Evolutionary conservation across 192 early-diverging fungal species (phyloP).

Genomic region (Umbelopsis sp.): DNA sequence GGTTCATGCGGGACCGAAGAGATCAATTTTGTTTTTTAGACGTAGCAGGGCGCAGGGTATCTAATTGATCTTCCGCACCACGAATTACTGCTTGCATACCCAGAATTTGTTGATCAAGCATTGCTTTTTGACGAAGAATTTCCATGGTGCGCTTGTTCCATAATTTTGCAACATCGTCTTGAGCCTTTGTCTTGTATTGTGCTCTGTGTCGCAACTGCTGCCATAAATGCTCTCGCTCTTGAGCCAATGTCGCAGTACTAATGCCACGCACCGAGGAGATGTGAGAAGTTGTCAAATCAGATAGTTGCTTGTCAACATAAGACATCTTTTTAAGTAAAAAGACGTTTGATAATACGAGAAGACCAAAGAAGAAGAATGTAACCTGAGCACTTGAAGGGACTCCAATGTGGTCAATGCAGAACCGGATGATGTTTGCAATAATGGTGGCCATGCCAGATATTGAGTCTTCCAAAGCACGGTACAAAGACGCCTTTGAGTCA

Average conservation of each 20-base stretch:
- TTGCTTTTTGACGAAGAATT: neutral
- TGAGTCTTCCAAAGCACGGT: neutral
- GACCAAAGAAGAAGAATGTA: neutral
- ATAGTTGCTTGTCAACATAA: neutral
- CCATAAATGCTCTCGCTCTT: neutral
- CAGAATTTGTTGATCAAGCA: constrained; percentile 4
- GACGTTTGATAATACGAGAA: neutral
- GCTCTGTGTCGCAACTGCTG: neutral
- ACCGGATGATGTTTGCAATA: neutral
- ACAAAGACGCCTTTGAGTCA: neutral
- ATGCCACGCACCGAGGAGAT: neutral
- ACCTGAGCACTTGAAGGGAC: constrained; percentile 1
- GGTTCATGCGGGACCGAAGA: neutral
- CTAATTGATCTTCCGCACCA: constrained; percentile 1
- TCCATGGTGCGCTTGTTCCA: neutral
- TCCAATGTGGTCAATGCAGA: neutral
- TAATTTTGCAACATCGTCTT: neutral
- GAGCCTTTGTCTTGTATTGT: neutral
- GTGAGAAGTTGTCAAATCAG: neutral
- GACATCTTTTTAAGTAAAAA: constrained; percentile 7
- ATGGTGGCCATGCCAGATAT: neutral
- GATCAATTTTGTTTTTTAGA: neutral
- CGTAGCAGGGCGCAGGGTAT: neutral
- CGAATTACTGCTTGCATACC: constrained; percentile 3
- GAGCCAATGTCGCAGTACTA: neutral